These are phyloP conservation scores for Xylariaceae sp. DNA, from an alignment of 2,329 filamentous ascomycete species.

Conservation along the genomic window DNA sequence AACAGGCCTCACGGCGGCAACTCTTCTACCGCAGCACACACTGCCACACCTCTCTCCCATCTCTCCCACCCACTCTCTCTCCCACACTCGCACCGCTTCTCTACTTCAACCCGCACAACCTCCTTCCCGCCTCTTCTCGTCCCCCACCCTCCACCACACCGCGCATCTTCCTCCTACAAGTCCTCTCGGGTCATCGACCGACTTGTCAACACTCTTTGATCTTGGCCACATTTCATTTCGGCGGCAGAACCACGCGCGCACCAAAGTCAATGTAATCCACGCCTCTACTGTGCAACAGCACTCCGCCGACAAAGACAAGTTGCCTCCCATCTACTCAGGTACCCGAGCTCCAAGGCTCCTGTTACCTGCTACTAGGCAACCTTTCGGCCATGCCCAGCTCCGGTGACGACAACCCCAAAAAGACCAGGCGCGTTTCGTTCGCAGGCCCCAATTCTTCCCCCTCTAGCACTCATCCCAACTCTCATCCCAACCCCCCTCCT, in stretches of 20 bases:
- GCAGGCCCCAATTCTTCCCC: background rate
- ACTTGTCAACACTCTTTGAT: background rate
- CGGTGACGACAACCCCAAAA: background rate
- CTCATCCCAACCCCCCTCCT: background rate
- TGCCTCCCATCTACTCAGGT: too few species aligned
- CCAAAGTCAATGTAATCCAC: too few species aligned
- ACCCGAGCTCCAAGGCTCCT: too few species aligned
- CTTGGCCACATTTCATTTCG: background rate
- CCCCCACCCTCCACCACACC: background rate
- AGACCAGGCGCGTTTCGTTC: constrained; percentile 18
- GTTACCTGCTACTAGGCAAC: background rate
- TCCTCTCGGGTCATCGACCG: background rate
- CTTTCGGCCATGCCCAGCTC: constrained; percentile 4
- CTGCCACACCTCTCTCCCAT: background rate
- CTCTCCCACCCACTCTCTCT: background rate
- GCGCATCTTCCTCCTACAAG: background rate
- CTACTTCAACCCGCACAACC: background rate
- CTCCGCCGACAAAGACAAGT: too few species aligned
- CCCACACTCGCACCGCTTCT: too few species aligned
- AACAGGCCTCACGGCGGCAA: too few species aligned
- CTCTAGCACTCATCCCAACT: background rate
- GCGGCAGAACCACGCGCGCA: too few species aligned
- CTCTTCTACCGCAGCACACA: too few species aligned
- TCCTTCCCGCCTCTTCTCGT: background rate
- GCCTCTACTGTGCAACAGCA: too few species aligned